phyloP scores from a whole-genome alignment of 352 stramenopile genomes.

The Phytopythium oedochilum region DNA sequence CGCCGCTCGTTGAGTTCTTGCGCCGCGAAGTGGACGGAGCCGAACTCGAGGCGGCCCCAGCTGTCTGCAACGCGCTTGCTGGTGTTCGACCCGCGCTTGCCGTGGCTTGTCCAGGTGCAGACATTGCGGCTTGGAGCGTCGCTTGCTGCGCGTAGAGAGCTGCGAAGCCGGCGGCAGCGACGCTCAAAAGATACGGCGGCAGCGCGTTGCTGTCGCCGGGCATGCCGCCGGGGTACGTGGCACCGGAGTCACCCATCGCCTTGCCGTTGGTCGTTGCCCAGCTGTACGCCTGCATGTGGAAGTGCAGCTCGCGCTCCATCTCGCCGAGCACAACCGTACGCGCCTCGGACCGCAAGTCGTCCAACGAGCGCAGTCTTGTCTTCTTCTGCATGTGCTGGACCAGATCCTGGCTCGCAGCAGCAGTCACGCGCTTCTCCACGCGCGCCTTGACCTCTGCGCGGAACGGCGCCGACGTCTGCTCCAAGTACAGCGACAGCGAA shows the following conservation, averaged over 20 bases:
- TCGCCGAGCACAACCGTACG: slow-evolving; percentile 56
- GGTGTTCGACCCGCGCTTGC: neutral
- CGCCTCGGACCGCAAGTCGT: slow-evolving; percentile 60
- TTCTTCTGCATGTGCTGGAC: slow-evolving; percentile 86
- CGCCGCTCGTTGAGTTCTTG: neutral
- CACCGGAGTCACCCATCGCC: slow-evolving; percentile 8
- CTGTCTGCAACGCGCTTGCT: neutral
- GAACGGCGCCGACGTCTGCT: slow-evolving; percentile 66
- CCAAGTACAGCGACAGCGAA: slow-evolving; percentile 64
- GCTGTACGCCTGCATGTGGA: slow-evolving; percentile 68
- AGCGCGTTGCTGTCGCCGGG: slow-evolving; percentile 21
- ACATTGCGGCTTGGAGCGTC: slow-evolving; percentile 25
- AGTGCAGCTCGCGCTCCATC: slow-evolving; percentile 69
- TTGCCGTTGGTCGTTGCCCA: slow-evolving; percentile 38
- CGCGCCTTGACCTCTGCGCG: slow-evolving; percentile 61
- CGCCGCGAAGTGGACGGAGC: neutral
- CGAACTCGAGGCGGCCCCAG: neutral
- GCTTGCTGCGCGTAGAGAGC: slow-evolving; percentile 57
- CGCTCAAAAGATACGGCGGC: slow-evolving; percentile 53
- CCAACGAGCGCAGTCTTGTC: slow-evolving; percentile 62
- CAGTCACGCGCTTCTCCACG: slow-evolving; percentile 74
- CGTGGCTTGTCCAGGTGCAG: neutral
- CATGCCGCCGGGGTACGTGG: neutral
- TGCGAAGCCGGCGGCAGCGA: slow-evolving; percentile 48
- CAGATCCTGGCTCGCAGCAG: slow-evolving; percentile 62